phyloP scores from a whole-genome alignment of 2,329 filamentous ascomycete genomes.

The Mariannaea sp. region DNA sequence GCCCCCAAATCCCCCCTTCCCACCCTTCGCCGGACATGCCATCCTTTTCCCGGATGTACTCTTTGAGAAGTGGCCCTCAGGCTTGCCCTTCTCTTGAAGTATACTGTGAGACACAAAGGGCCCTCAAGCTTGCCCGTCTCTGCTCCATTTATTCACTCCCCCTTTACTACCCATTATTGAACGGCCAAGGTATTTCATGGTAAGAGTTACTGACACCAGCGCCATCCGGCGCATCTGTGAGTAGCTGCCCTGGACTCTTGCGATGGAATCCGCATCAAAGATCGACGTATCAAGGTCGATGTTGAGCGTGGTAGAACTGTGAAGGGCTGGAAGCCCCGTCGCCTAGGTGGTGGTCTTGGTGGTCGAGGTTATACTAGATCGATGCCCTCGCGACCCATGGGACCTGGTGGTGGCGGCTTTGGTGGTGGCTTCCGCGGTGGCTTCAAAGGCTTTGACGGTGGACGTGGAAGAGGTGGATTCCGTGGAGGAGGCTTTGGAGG shows the following conservation, averaged over 20 bases:
- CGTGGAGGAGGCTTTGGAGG: slow-evolving; percentile 54
- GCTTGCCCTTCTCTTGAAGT: slow-evolving; percentile 47
- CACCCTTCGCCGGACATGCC: slow-evolving; percentile 39
- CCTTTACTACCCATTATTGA: slow-evolving; percentile 28
- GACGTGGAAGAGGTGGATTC: slow-evolving; percentile 50
- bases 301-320: slow-evolving; percentile 95
- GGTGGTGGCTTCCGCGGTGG: slow-evolving; percentile 55
- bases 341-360: slow-evolving; percentile 89
- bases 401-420: slow-evolving; percentile 64
- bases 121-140: slow-evolving; percentile 64
- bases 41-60: slow-evolving; percentile 32
- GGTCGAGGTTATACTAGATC: slow-evolving; percentile 92
- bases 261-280: slow-evolving; percentile 91
- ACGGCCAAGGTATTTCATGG: slow-evolving; percentile 45
- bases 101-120: slow-evolving; percentile 55
- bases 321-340: slow-evolving; percentile 88
- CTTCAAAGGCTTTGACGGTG: slow-evolving; percentile 52
- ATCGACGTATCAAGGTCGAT: slow-evolving; percentile 89
- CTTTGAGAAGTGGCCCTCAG: slow-evolving; percentile 49
- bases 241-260: slow-evolving; percentile 85
- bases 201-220: slow-evolving; percentile 72
- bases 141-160: slow-evolving; percentile 36
- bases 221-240: slow-evolving; percentile 61
- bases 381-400: slow-evolving; percentile 70
- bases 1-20: slow-evolving; percentile 43